These are phyloP conservation scores for Leucocoprinus sp. DNA, from an alignment of 768 basidiomycete genomes.

Conservation along the genomic window DNA sequence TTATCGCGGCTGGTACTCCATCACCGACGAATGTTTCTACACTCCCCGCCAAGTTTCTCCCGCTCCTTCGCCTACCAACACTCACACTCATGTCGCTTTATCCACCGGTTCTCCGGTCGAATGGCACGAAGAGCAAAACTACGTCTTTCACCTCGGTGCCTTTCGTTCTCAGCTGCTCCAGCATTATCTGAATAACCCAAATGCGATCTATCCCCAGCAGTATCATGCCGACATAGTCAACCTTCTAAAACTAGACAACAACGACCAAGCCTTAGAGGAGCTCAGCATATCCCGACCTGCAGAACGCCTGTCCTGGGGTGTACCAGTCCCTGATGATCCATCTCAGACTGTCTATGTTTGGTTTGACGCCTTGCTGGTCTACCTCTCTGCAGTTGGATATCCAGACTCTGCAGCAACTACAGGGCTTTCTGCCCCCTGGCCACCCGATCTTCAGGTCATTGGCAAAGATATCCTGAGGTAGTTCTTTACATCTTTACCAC, in stretches of 20 bases:
- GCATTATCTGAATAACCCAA: constrained; percentile 33
- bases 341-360: constrained; percentile 89
- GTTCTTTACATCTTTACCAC: not conserved
- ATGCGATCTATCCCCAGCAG: constrained; percentile 47
- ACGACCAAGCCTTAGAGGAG: constrained; percentile 42
- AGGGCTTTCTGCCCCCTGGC: constrained; percentile 43
- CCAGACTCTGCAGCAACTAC: constrained; percentile 26
- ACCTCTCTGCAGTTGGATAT: constrained; percentile 76
- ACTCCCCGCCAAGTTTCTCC: constrained; percentile 47
- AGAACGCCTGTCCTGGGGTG: constrained; percentile 74
- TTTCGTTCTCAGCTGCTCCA: constrained; percentile 51
- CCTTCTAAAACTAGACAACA: constrained; percentile 22
- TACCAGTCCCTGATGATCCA: constrained; percentile 72
- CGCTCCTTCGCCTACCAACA: constrained; percentile 13
- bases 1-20: constrained; percentile 86
- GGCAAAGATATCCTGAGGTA: constrained; percentile 88
- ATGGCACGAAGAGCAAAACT: constrained; percentile 80
- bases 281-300: constrained; percentile 78
- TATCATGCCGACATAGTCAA: constrained; percentile 47
- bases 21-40: constrained; percentile 91
- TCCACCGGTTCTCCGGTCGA: constrained; percentile 77
- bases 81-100: constrained; percentile 35
- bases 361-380: constrained; percentile 86
- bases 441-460: constrained; percentile 78
- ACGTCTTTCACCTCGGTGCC: constrained; percentile 73